Evolutionary conservation across 2,329 filamentous ascomycete genomes (phyloP).

Genomic region (Plectosphaerella plurivora): DNA sequence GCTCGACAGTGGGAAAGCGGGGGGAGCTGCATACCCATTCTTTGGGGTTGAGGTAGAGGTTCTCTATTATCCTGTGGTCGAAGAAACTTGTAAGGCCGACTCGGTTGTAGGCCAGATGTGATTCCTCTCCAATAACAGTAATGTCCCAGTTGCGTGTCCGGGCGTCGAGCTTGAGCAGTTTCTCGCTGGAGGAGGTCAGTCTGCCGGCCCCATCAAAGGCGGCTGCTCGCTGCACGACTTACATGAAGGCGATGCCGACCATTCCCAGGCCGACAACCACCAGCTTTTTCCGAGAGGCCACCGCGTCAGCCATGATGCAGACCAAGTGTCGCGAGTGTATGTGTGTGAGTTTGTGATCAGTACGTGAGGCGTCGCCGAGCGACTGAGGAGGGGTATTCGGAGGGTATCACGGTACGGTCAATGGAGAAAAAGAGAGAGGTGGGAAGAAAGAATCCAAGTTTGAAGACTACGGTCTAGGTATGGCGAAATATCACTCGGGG

Average conservation of each 20-base stretch:
- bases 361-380: background rate
- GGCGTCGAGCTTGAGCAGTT: conserved; percentile 79
- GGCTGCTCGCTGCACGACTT: conserved; percentile 28
- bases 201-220: background rate
- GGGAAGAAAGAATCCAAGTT: background rate
- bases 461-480: background rate
- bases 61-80: conserved; percentile 77
- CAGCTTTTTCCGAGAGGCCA: conserved; percentile 59
- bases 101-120: conserved; percentile 85
- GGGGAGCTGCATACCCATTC: conserved; percentile 62
- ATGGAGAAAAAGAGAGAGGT: background rate
- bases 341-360: background rate
- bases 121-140: conserved; percentile 81
- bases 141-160: conserved; percentile 73
- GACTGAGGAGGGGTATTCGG: background rate
- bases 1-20: background rate
- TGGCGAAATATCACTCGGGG: background rate
- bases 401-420: background rate
- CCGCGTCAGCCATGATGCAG: background rate
- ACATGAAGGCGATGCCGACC: conserved; percentile 89
- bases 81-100: conserved; percentile 89
- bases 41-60: conserved; percentile 79
- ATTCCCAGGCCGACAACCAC: conserved; percentile 88
- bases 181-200: conserved; percentile 57
- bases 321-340: background rate